phyloP scores from a whole-genome alignment of 768 basidiomycete genomes.

The Lentinula boryana region DNA sequence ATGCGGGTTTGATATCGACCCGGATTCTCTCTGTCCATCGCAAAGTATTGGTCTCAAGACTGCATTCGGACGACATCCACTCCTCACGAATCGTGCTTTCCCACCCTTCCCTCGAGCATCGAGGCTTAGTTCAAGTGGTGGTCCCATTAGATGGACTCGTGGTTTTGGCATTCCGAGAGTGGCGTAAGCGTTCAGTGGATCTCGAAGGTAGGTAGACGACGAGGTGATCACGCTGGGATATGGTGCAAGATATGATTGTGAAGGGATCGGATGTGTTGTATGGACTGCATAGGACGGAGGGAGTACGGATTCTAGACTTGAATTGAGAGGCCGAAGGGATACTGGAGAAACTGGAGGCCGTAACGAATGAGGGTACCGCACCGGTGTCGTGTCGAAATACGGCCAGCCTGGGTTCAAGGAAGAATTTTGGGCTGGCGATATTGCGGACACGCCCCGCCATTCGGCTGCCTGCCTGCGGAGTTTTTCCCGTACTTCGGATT shows the following conservation, averaged over 20 bases:
- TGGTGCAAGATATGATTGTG: slow-evolving; percentile 54
- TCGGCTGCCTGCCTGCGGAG: slow-evolving; percentile 54
- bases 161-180: slow-evolving; percentile 80
- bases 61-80: slow-evolving; percentile 62
- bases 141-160: slow-evolving; percentile 72
- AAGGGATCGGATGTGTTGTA: slow-evolving; percentile 50
- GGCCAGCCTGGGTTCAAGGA: not conserved
- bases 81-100: slow-evolving; percentile 55
- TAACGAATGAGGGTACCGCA: not conserved
- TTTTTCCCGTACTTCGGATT: slow-evolving; percentile 37
- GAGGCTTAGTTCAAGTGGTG: slow-evolving; percentile 71
- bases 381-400: not conserved
- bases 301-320: slow-evolving; percentile 2
- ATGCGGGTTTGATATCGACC: not conserved
- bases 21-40: slow-evolving; percentile 10
- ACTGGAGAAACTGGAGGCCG: slow-evolving; percentile 10
- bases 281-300: slow-evolving; percentile 63
- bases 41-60: slow-evolving; percentile 53
- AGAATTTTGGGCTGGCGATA: slow-evolving; percentile 16
- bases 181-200: slow-evolving; percentile 85
- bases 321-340: slow-evolving; percentile 14
- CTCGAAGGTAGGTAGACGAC: slow-evolving; percentile 60
- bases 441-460: slow-evolving; percentile 67
- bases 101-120: slow-evolving; percentile 71
- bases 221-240: slow-evolving; percentile 61